A percentile compares a stretch with the other conserved stretches of the same genome.
These are phyloP conservation scores for Pyrenula aspistea DNA, from an alignment of 495 filamentous ascomycete genomes.

Conservation along the genomic window DNA sequence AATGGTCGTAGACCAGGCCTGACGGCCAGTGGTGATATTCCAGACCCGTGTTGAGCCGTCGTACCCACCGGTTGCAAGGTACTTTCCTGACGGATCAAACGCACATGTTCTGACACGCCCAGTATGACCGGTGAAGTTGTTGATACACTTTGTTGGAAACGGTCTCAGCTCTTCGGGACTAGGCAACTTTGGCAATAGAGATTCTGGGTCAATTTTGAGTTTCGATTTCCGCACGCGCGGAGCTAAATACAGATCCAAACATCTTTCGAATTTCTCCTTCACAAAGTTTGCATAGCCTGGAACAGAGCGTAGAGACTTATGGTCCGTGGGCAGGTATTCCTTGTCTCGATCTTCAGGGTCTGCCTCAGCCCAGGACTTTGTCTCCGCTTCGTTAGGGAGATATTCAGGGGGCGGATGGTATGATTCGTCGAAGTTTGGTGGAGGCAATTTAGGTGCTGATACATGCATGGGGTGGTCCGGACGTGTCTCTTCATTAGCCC, in stretches of 20 bases:
- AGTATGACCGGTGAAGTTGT: constrained; percentile 76
- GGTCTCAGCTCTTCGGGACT: constrained; percentile 84
- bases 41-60: constrained; percentile 88
- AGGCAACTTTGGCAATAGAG: constrained; percentile 87
- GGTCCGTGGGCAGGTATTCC: constrained; percentile 73
- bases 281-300: constrained; percentile 86
- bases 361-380: constrained; percentile 73
- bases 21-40: constrained; percentile 77
- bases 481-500: constrained; percentile 77
- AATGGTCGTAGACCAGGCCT: constrained; percentile 73
- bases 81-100: constrained; percentile 65
- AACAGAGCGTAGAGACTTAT: constrained; percentile 75
- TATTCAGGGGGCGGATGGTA: constrained; percentile 97
- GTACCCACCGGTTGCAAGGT: constrained; percentile 84
- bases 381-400: constrained; percentile 73
- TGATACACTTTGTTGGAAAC: constrained; percentile 80
- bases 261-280: constrained; percentile 92
- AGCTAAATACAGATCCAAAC: constrained; percentile 88
- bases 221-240: constrained; percentile 85
- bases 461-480: constrained; percentile 89
- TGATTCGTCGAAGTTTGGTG: constrained; percentile 86
- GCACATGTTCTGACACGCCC: constrained; percentile 75
- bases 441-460: constrained; percentile 89
- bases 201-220: constrained; percentile 92
- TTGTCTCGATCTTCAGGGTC: constrained; percentile 87